Evolutionary conservation across 192 early-diverging fungal species (phyloP).

Genomic region (Backusella circina): DNA sequence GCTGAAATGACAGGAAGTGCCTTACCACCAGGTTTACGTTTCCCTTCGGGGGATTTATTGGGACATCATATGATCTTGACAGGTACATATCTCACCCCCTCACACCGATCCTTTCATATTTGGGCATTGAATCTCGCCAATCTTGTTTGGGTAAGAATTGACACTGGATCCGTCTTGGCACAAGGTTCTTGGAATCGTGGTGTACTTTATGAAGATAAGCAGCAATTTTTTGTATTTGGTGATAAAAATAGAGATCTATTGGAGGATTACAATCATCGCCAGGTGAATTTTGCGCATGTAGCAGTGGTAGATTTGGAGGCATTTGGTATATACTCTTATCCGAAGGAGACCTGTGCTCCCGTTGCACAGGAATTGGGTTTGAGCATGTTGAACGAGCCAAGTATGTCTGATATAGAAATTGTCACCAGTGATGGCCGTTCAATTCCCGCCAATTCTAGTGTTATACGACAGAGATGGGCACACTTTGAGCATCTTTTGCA

Average conservation of each 20-base stretch:
- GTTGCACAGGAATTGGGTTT: conserved; percentile 49
- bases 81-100: conserved; percentile 64
- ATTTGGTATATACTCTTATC: conserved; percentile 56
- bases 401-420: conserved; percentile 45
- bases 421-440: conserved; percentile 35
- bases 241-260: conserved; percentile 58
- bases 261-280: conserved; percentile 73
- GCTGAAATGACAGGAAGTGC: conserved; percentile 58
- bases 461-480: conserved; percentile 41
- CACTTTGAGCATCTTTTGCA: conserved; percentile 42
- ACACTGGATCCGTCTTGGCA: conserved; percentile 61
- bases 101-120: conserved; percentile 58
- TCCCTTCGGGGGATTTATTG: conserved; percentile 62
- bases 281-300: conserved; percentile 69
- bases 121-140: conserved; percentile 60
- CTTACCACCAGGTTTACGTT: conserved; percentile 69
- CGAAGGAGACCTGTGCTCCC: conserved; percentile 39
- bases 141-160: conserved; percentile 58
- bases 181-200: conserved; percentile 73
- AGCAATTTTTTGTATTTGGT: conserved; percentile 66
- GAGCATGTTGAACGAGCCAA: conserved; percentile 38
- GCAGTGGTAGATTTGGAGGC: conserved; percentile 67
- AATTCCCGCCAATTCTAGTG: conserved; percentile 45
- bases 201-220: conserved; percentile 52
- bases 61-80: conserved; percentile 64